These are phyloP conservation scores for Dactylorhiza incarnata DNA, from an alignment of 106 monocot species.

Conservation along the genomic window DNA sequence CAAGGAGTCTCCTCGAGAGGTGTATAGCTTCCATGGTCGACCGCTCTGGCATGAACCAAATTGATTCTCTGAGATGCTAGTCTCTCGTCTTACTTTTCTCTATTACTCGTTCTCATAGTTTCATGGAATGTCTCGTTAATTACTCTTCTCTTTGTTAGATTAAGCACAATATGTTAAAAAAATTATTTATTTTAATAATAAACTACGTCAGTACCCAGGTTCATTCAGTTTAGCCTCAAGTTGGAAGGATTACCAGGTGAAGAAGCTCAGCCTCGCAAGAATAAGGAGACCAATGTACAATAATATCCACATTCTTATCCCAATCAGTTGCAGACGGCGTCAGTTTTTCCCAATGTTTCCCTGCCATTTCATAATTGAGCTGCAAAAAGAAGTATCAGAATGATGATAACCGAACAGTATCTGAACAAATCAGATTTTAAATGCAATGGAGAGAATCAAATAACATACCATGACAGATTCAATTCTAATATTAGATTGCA, in stretches of 20 bases:
- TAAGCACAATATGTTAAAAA: background rate
- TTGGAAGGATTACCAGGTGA: conserved; percentile 38
- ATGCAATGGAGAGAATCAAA: background rate
- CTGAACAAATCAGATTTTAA: background rate
- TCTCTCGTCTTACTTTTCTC: no score
- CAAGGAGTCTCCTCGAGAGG: no score
- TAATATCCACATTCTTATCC: conserved; percentile 64
- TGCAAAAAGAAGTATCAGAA: conserved; percentile 19
- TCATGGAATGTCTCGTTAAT: no score
- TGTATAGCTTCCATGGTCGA: no score
- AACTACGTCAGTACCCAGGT: background rate
- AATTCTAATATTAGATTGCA: background rate
- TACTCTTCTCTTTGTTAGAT: background rate
- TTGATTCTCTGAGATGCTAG: no score
- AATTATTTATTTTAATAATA: background rate
- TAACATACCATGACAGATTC: background rate
- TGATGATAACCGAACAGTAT: background rate
- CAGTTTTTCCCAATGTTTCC: conserved; percentile 48
- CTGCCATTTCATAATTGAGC: conserved; percentile 70
- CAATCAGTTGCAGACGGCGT: conserved; percentile 41
- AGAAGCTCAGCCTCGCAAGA: conserved; percentile 64
- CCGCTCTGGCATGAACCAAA: no score
- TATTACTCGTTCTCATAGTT: no score
- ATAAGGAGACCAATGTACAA: conserved; percentile 85
- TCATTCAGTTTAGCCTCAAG: conserved; percentile 1